Evolutionary conservation across 2,329 filamentous ascomycete genomes (phyloP), one percentile per base, ranked within the genome.

Genomic region (Arachnomyces sp.): DNA sequence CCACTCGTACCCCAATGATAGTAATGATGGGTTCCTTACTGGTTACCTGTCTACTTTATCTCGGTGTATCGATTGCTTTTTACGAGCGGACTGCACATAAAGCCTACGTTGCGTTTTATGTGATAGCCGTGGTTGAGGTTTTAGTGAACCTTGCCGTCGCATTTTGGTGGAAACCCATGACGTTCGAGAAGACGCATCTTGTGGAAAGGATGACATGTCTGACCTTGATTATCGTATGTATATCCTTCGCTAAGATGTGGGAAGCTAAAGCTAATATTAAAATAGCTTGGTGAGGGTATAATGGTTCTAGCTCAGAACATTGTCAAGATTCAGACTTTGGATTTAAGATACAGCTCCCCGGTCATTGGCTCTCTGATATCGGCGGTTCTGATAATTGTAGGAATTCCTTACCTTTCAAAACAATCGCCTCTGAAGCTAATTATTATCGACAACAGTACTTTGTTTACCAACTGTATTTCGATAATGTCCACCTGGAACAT

Each of bases 381-480:
- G 21, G 44, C 47, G 28, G 31, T 47, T 7, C 15, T 49, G 9
- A 36, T 47, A n/a, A 36, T 45, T 14, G 43, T 45, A 45, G 32
- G 43, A 40, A 36, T 17, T n/a, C 21, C 25, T 3, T 28, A 12
- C 13, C 9, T 17, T 3, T 28, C 2, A 34, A 30, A 18, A 21
- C 8, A 12, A 6, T 17, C 5, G 34, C 28, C 4, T 14, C 38
- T 9, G 8, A 16, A 29, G 13, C 18, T 17, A n/a, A 18, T 35
- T 12, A 28, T n/a, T 40, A 11, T 13, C 39, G n/a, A 31, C 16
- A 29, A 8, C 31, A 31, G 60, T 66, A 72, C 44, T 73, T 82
- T 39, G 69, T 82, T 48, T 82, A 77, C 73, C 76, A 80, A 56
- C 60, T 73, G 3, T 78, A 79, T 52, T 76, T 76, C 36, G 71